Percentiles rank a stretch among this genome's conserved stretches.
phyloP scores from a whole-genome alignment of 306 rosid genomes.

The Gastrolobium bilobum region DNA sequence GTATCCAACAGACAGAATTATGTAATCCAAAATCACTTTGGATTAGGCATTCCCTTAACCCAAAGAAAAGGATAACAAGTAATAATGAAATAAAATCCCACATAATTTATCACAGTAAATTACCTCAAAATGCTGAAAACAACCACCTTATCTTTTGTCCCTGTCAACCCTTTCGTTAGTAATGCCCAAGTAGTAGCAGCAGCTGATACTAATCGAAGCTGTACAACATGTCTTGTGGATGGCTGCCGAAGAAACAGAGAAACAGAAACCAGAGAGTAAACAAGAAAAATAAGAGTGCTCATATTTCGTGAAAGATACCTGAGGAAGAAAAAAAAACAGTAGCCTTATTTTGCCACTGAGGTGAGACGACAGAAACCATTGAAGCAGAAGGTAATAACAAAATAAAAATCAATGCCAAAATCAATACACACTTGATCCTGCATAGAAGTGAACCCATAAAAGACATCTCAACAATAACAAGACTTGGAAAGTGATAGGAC shows the following conservation, averaged over 20 bases:
- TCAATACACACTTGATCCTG: slow-evolving; percentile 58
- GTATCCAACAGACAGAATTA: slow-evolving; percentile 28
- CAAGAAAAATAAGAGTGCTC: not conserved
- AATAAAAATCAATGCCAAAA: slow-evolving; percentile 48
- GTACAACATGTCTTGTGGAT: slow-evolving; percentile 87
- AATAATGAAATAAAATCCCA: slow-evolving; percentile 27
- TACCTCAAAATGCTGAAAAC: slow-evolving; percentile 96
- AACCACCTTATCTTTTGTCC: slow-evolving; percentile 87
- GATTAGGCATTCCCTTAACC: slow-evolving; percentile 25
- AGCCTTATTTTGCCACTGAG: slow-evolving; percentile 95
- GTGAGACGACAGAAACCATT: slow-evolving; percentile 79
- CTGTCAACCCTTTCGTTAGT: slow-evolving; percentile 77
- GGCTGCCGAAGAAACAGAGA: slow-evolving; percentile 73
- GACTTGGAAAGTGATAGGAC: too few species aligned
- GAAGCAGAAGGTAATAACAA: slow-evolving; percentile 52
- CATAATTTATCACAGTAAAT: slow-evolving; percentile 34
- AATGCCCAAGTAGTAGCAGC: slow-evolving; percentile 89
- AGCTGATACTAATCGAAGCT: slow-evolving; percentile 86
- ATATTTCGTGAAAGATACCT: slow-evolving; percentile 55
- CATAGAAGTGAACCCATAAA: slow-evolving; percentile 22
- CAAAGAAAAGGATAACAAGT: not conserved
- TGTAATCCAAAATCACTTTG: slow-evolving; percentile 26
- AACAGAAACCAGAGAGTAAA: slow-evolving; percentile 40
- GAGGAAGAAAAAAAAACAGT: slow-evolving; percentile 89
- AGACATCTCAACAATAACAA: slow-evolving; percentile 30